phyloP scores from a whole-genome alignment of 2,329 filamentous ascomycete genomes.

The Sporothrix brunneoviolacea region DNA sequence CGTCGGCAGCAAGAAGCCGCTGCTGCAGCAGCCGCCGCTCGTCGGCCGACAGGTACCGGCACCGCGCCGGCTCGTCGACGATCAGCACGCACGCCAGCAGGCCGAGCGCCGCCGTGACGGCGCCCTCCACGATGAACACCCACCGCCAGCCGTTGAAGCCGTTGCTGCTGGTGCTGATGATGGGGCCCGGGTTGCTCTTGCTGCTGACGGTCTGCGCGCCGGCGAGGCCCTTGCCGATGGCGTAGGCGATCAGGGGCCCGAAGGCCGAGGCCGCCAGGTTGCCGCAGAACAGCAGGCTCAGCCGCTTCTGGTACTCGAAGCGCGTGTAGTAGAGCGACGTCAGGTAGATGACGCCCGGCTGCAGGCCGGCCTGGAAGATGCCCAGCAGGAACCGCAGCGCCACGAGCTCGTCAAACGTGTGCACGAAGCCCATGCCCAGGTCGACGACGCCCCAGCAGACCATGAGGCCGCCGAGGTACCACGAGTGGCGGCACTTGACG shows the following conservation, averaged over 20 bases:
- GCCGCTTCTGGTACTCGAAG: constrained; percentile 41
- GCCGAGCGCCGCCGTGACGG: constrained; percentile 28
- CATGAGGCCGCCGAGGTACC: constrained; percentile 5
- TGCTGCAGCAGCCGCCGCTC: constrained; percentile 31
- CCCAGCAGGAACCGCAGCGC: constrained; percentile 31
- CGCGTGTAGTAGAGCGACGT: constrained; percentile 44
- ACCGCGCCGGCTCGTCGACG: constrained; percentile 43
- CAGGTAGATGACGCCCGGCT: constrained; percentile 37
- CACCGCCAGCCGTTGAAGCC: constrained; percentile 10
- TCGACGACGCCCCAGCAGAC: constrained; percentile 8
- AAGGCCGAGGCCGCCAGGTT: constrained; percentile 37
- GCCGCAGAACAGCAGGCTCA: constrained; percentile 37
- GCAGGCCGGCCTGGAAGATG: constrained; percentile 32
- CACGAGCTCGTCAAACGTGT: neutral
- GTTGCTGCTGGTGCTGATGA: neutral
- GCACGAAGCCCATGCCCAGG: constrained; percentile 3
- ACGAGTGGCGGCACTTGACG: constrained; percentile 1
- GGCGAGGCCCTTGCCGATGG: constrained; percentile 4
- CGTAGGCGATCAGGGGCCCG: constrained; percentile 26
- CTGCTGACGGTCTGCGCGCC: neutral
- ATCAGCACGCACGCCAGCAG: constrained; percentile 36
- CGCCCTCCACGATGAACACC: constrained; percentile 30
- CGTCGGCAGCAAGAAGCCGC: too few species aligned
- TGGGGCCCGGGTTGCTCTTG: neutral
- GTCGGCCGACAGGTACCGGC: constrained; percentile 36